Evolutionary conservation across 2,329 filamentous ascomycete genomes (phyloP).

Genomic region (Epichloe hybrida): DNA sequence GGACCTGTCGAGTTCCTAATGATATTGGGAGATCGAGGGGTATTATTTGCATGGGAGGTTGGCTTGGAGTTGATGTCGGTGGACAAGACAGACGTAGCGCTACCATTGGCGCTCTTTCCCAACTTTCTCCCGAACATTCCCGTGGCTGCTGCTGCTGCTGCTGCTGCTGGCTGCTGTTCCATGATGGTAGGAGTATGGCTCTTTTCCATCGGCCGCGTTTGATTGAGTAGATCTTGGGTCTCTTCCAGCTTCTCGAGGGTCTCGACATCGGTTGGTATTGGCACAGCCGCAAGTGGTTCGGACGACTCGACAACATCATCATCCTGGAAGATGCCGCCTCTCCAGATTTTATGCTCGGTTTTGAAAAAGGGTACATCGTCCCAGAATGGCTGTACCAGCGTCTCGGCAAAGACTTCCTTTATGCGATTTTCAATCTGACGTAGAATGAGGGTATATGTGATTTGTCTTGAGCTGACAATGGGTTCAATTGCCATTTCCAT

Average conservation of each 20-base stretch:
- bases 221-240: slow-evolving; percentile 22
- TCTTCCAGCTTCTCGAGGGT: slow-evolving; percentile 36
- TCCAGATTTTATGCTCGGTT: slow-evolving; percentile 62
- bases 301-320: slow-evolving; percentile 31
- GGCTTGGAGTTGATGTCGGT: slow-evolving; percentile 34
- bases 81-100: slow-evolving; percentile 28
- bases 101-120: slow-evolving; percentile 21
- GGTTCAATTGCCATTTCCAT: slow-evolving; percentile 92
- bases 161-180: slow-evolving; percentile 19
- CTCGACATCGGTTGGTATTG: slow-evolving; percentile 33
- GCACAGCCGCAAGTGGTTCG: slow-evolving; percentile 9
- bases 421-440: slow-evolving; percentile 91
- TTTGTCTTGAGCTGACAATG: slow-evolving; percentile 87
- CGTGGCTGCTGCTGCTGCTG: slow-evolving; percentile 11
- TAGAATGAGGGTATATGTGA: slow-evolving; percentile 85
- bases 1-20: slow-evolving; percentile 43
- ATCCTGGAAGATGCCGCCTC: slow-evolving; percentile 69
- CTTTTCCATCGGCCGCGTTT: slow-evolving; percentile 39
- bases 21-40: slow-evolving; percentile 22
- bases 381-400: slow-evolving; percentile 85
- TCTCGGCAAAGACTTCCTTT: slow-evolving; percentile 86
- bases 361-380: slow-evolving; percentile 87
- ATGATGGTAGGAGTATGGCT: slow-evolving; percentile 35
- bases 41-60: slow-evolving; percentile 19
- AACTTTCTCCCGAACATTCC: slow-evolving; percentile 39